Evolutionary conservation across 192 early-diverging fungal species (phyloP).

Genomic region (Coemansia sp.): DNA sequence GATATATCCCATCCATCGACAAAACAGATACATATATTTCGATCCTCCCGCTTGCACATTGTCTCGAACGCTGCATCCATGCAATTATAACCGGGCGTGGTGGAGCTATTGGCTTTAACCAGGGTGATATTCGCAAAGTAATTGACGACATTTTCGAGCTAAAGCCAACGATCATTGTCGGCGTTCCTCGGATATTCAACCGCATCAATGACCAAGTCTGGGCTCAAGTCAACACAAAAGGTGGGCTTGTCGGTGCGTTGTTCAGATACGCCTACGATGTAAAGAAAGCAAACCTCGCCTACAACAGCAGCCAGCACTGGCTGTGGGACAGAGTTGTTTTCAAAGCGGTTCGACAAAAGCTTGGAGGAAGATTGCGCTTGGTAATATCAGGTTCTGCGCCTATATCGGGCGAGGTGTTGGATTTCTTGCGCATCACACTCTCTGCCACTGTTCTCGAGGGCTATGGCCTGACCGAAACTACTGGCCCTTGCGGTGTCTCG

Average conservation of each 20-base stretch:
- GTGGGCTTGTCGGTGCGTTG: constrained; percentile 67
- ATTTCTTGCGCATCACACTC: constrained; percentile 77
- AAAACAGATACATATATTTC: constrained; percentile 65
- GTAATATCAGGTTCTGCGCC: constrained; percentile 89
- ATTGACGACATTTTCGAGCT: constrained; percentile 75
- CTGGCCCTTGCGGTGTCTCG: constrained; percentile 67
- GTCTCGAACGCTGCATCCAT: constrained; percentile 82
- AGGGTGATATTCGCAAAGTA: constrained; percentile 63
- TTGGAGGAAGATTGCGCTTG: constrained; percentile 82
- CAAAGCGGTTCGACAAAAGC: constrained; percentile 76
- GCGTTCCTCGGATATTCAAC: constrained; percentile 85
- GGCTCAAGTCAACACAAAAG: constrained; percentile 83
- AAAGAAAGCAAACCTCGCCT: constrained; percentile 67
- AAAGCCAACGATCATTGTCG: constrained; percentile 71
- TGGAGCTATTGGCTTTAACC: constrained; percentile 59
- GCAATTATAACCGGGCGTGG: constrained; percentile 62
- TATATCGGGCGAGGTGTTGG: constrained; percentile 80
- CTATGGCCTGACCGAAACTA: constrained; percentile 82
- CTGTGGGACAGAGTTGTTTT: constrained; percentile 82
- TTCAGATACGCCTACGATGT: constrained; percentile 74
- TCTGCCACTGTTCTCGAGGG: constrained; percentile 77
- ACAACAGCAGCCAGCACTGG: constrained; percentile 37
- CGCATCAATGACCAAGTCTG: constrained; percentile 87
- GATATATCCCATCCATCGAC: constrained; percentile 37
- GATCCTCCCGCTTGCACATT: constrained; percentile 86